These are phyloP conservation scores for Akanthomyces uredinophilus DNA, from an alignment of 2,329 filamentous ascomycete species.

Conservation along the genomic window DNA sequence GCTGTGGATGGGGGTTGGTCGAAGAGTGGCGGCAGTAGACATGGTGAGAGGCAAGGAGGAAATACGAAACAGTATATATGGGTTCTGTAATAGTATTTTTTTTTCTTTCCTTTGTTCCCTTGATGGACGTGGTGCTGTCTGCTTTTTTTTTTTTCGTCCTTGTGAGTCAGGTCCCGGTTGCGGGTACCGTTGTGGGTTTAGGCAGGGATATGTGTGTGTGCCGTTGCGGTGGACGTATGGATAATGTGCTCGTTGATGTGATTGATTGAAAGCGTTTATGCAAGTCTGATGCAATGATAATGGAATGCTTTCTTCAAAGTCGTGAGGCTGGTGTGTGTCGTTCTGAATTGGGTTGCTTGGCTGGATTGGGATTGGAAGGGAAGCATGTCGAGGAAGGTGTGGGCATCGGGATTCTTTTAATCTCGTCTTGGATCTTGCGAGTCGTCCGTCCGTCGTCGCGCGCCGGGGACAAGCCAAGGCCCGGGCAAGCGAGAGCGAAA, in stretches of 20 bases:
- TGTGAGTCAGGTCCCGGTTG: conserved; percentile 23
- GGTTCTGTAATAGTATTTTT: conserved; percentile 14
- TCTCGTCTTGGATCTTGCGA: conserved; percentile 12
- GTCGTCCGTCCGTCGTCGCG: background rate
- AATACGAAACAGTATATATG: conserved; percentile 6
- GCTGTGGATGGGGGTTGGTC: conserved; percentile 23
- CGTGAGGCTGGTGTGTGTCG: too few species aligned
- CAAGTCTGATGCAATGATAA: too few species aligned
- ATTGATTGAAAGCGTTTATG: too few species aligned
- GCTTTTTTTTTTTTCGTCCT: conserved; percentile 21
- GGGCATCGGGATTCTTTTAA: conserved; percentile 23
- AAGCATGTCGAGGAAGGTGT: conserved; percentile 3
- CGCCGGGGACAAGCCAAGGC: background rate
- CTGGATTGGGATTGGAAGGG: background rate
- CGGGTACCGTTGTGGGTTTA: conserved; percentile 18
- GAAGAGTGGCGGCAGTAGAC: conserved; percentile 26
- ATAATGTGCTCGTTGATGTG: background rate
- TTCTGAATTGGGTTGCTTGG: background rate
- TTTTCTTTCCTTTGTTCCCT: conserved; percentile 19
- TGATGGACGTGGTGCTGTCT: conserved; percentile 17
- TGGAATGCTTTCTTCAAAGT: too few species aligned
- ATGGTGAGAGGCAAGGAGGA: conserved; percentile 21
- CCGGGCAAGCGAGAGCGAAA: background rate
- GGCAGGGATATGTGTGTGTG: conserved; percentile 6
- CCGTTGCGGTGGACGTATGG: background rate